Evolutionary conservation across 345 rosid species (phyloP).

Genomic region (Populus euphratica): DNA sequence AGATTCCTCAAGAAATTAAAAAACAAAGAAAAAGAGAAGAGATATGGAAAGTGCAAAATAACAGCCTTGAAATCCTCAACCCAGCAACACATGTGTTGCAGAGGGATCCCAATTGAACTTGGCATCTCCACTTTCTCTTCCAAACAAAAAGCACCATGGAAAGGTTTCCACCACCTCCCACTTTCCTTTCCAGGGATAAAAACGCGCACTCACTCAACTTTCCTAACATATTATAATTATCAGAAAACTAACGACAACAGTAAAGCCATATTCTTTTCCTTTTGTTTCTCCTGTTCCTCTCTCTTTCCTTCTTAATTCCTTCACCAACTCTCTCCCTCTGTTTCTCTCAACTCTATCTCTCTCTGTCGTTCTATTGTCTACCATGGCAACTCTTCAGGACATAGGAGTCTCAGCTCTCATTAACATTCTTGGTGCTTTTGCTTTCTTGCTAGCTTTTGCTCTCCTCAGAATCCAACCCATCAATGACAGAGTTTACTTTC

Average conservation of each 20-base stretch:
- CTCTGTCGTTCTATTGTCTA: not conserved
- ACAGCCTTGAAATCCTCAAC: not conserved
- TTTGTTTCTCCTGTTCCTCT: not conserved
- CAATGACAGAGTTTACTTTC: conserved; percentile 91
- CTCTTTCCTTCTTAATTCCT: not conserved
- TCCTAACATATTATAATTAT: not conserved
- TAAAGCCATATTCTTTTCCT: not conserved
- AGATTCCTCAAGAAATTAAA: not conserved
- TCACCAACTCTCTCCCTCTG: not conserved
- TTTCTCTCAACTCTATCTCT: not conserved
- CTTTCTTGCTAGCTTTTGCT: conserved; percentile 87
- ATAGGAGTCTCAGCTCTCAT: conserved; percentile 82
- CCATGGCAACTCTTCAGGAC: conserved; percentile 86
- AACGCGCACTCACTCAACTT: not conserved
- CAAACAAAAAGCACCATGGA: not conserved
- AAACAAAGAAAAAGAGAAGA: not conserved
- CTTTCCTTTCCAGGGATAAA: not conserved
- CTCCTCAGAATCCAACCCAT: conserved; percentile 77
- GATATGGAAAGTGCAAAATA: not conserved
- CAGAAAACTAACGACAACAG: not conserved
- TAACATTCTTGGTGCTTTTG: conserved; percentile 65
- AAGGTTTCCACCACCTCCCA: not conserved
- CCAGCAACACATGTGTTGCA: not conserved
- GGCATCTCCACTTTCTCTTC: not conserved
- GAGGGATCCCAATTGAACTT: not conserved